phyloP scores from a whole-genome alignment of 768 basidiomycete species.

The Tremella yokohamensis region DNA sequence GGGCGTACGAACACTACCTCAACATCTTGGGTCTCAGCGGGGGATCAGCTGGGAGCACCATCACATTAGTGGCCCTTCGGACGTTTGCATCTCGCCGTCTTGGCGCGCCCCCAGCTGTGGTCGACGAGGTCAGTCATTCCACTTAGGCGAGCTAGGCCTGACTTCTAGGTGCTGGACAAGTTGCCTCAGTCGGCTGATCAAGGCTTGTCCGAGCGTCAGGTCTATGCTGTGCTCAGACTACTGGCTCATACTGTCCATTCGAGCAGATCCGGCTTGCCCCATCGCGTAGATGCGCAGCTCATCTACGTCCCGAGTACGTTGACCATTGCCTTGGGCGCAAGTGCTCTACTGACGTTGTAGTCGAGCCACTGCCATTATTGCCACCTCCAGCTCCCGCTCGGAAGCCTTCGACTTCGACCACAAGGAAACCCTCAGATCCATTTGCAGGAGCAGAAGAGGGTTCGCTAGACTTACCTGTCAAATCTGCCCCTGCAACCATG shows the following conservation, averaged over 20 bases:
- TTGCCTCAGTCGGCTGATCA: neutral
- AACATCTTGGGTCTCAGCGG: neutral
- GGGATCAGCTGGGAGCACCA: neutral
- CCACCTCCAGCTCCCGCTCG: conserved; percentile 1
- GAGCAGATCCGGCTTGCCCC: neutral
- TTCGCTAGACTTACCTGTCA: too few species aligned
- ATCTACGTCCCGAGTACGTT: conserved; percentile 3
- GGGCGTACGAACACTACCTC: conserved; percentile 2
- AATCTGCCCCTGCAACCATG: neutral
- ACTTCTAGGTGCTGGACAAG: neutral
- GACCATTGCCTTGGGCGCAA: neutral
- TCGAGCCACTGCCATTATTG: neutral
- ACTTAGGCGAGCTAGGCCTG: neutral
- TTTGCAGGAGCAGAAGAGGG: too few species aligned
- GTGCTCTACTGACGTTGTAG: neutral
- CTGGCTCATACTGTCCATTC: neutral
- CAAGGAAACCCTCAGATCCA: neutral
- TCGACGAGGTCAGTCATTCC: neutral
- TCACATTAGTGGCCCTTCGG: neutral
- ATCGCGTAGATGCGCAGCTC: neutral
- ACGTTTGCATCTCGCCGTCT: neutral
- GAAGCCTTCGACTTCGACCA: neutral
- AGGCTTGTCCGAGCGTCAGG: neutral
- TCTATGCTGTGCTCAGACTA: conserved; percentile 2
- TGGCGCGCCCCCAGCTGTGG: neutral